phyloP scores from a whole-genome alignment of 129 eudicot species.

The Gnaphalium uliginosum region DNA sequence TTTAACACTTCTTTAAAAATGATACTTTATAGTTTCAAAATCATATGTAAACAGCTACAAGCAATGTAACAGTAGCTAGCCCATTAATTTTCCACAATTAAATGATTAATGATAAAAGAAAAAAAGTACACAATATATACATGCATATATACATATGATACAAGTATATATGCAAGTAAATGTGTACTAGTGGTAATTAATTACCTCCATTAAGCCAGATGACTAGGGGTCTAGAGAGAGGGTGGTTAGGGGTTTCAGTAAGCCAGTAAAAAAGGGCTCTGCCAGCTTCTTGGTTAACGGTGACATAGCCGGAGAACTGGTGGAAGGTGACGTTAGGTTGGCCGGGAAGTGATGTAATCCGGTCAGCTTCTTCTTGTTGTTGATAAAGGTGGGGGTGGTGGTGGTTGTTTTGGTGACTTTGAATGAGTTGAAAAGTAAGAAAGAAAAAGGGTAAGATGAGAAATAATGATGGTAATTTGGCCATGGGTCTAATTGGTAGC shows the following conservation, averaged over 20 bases:
- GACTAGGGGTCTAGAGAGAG: constrained; percentile 69
- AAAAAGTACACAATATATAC: background rate
- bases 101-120: background rate
- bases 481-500: constrained; percentile 38
- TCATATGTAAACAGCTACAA: constrained; percentile 13
- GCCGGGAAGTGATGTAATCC: constrained; percentile 76
- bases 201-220: constrained; percentile 98
- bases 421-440: constrained; percentile 31
- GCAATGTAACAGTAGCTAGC: constrained; percentile 40
- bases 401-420: constrained; percentile 14
- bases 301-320: constrained; percentile 91
- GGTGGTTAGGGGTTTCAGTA: constrained; percentile 61
- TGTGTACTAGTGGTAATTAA: background rate
- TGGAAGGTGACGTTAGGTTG: constrained; percentile 80
- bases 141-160: background rate
- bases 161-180: background rate
- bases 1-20: background rate
- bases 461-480: constrained; percentile 32
- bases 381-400: constrained; percentile 10
- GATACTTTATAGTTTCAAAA: background rate
- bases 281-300: constrained; percentile 71
- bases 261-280: constrained; percentile 96
- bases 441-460: constrained; percentile 28
- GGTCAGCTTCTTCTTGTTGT: constrained; percentile 51
- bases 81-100: background rate